These are phyloP conservation scores for Didymella segeticola DNA, from an alignment of 2,329 filamentous ascomycete species.

Conservation along the genomic window DNA sequence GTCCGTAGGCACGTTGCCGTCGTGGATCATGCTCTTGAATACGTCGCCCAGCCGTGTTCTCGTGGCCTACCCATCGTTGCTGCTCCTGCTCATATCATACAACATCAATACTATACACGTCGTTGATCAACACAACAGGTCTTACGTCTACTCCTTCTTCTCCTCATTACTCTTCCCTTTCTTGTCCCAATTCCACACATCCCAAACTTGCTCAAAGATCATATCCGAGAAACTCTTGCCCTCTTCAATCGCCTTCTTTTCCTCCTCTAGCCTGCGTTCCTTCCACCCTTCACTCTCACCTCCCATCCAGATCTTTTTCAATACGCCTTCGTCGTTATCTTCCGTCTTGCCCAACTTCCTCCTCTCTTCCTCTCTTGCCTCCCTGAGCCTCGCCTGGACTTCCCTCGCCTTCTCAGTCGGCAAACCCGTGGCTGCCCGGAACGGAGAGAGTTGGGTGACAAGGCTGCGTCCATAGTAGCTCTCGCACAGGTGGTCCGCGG, in stretches of 20 bases:
- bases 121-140: no score
- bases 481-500: constrained; percentile 57
- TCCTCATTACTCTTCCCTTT: constrained; percentile 37
- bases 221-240: constrained; percentile 52
- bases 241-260: constrained; percentile 49
- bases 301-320: constrained; percentile 49
- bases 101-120: constrained; percentile 15
- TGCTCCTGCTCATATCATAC: constrained; percentile 1
- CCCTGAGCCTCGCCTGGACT: constrained; percentile 45
- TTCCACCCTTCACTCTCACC: constrained; percentile 55
- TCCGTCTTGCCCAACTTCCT: constrained; percentile 42
- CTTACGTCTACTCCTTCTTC: constrained; percentile 38
- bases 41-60: no score
- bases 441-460: constrained; percentile 38
- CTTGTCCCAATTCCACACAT: constrained; percentile 56
- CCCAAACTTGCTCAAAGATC: constrained; percentile 56
- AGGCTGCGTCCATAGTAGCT: constrained; percentile 51
- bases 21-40: neutral
- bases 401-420: constrained; percentile 49
- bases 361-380: constrained; percentile 45
- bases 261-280: constrained; percentile 53
- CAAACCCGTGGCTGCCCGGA: constrained; percentile 25
- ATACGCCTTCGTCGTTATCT: constrained; percentile 29
- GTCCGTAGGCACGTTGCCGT: neutral
- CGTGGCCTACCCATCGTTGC: no score